Percentiles rank a stretch among this genome's conserved stretches.
Evolutionary conservation across 257 asterid genomes (phyloP).

Genomic region (Solanum lycopersicoides): DNA sequence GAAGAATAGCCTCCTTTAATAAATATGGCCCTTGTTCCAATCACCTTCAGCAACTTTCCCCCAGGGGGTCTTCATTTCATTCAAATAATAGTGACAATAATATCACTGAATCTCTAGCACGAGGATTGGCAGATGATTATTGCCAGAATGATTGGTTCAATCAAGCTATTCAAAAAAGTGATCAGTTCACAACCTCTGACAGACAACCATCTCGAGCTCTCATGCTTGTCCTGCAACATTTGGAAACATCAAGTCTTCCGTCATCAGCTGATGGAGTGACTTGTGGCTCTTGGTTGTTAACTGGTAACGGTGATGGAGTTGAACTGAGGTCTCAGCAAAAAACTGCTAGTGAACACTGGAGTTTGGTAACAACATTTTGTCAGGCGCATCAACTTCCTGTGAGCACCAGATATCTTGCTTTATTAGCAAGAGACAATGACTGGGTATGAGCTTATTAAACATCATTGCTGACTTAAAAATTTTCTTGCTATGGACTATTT

Average conservation of each 20-base stretch:
- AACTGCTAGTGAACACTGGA: slow-evolving; percentile 84
- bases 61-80: slow-evolving; percentile 47
- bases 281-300: slow-evolving; percentile 84
- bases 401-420: slow-evolving; percentile 89
- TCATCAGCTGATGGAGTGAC: slow-evolving; percentile 51
- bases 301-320: slow-evolving; percentile 81
- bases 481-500: neutral
- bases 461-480: neutral
- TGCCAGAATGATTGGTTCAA: slow-evolving; percentile 44
- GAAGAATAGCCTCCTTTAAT: slow-evolving; percentile 86
- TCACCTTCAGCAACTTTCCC: slow-evolving; percentile 37
- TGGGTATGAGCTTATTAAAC: slow-evolving; percentile 53
- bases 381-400: slow-evolving; percentile 78
- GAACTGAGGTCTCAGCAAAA: slow-evolving; percentile 86
- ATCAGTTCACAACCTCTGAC: slow-evolving; percentile 13
- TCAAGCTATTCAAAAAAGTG: slow-evolving; percentile 33
- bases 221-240: slow-evolving; percentile 76
- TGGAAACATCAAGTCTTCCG: slow-evolving; percentile 91
- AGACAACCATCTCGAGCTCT: slow-evolving; percentile 69
- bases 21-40: slow-evolving; percentile 41
- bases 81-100: slow-evolving; percentile 46
- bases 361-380: slow-evolving; percentile 79
- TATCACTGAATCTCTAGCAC: slow-evolving; percentile 79
- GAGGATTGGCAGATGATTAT: slow-evolving; percentile 87
- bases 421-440: slow-evolving; percentile 90